phyloP scores from a whole-genome alignment of 2,329 filamentous ascomycete genomes.

The Colletotrichum navitas region DNA sequence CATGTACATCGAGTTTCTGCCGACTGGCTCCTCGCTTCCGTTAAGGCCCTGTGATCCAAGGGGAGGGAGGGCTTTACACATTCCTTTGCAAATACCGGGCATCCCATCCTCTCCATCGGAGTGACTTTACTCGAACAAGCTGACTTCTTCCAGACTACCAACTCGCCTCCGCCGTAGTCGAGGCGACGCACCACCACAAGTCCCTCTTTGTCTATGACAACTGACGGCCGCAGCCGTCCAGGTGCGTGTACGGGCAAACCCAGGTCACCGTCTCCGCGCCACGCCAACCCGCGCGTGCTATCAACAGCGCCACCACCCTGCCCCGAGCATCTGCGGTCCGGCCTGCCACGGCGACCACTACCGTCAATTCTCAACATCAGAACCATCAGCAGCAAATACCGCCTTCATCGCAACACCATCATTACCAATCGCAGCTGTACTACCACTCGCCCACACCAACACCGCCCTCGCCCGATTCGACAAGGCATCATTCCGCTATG shows the following conservation, averaged over 20 bases:
- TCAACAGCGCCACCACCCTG: slow-evolving; percentile 26
- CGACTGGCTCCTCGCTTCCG: background rate
- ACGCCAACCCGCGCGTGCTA: slow-evolving; percentile 37
- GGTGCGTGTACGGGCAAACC: slow-evolving; percentile 44
- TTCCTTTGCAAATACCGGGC: background rate
- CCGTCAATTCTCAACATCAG: slow-evolving; percentile 4
- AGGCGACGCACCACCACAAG: slow-evolving; percentile 85
- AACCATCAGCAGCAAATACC: slow-evolving; percentile 8
- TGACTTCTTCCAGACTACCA: slow-evolving; percentile 73
- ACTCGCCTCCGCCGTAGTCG: slow-evolving; percentile 82
- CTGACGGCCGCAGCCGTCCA: slow-evolving; percentile 48
- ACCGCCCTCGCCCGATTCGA: background rate
- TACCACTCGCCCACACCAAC: slow-evolving; percentile 1
- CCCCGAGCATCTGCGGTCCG: slow-evolving; percentile 57
- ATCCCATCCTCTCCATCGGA: background rate
- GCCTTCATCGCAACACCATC: background rate
- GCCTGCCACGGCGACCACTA: slow-evolving; percentile 45
- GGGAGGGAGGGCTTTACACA: no score
- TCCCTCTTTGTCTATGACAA: slow-evolving; percentile 79
- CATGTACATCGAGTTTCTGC: background rate
- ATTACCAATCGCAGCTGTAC: background rate
- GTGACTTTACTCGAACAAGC: background rate
- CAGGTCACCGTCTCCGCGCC: slow-evolving; percentile 46
- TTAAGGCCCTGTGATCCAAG: background rate
- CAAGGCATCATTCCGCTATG: background rate